A percentile compares a stretch with the other conserved stretches of the same genome.
Conservation (phyloP, 164 flowering plant species). For the Umbellularia californica region DNA sequence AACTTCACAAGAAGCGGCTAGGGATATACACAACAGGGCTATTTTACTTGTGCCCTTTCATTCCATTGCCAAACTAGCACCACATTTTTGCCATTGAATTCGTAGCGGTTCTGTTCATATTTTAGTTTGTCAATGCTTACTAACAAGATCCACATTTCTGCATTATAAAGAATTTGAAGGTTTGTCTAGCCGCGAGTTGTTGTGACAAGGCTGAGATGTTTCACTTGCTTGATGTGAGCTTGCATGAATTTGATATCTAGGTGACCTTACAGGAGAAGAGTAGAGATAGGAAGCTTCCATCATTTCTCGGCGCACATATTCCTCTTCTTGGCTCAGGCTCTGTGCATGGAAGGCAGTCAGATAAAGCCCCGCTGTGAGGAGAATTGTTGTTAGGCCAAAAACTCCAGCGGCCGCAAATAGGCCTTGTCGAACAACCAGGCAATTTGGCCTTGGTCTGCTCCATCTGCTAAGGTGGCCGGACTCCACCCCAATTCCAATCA, state of each 20-base stretch:
- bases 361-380: constrained; percentile 63
- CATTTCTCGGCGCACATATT: constrained; percentile 39
- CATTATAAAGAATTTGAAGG: not conserved
- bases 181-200: constrained; percentile 1
- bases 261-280: constrained; percentile 63
- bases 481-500: constrained; percentile 76
- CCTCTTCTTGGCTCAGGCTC: constrained; percentile 34
- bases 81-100: not conserved
- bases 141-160: not conserved
- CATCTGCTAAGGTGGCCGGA: constrained; percentile 74
- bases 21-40: not conserved
- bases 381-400: constrained; percentile 53
- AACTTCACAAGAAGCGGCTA: not conserved
- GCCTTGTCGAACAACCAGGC: constrained; percentile 54
- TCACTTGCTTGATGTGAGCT: constrained; percentile 12
- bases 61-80: not conserved
- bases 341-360: constrained; percentile 59
- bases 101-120: not conserved
- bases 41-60: too few relatives aligned
- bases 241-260: constrained; percentile 19
- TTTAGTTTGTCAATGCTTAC: too few relatives aligned
- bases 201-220: not conserved
- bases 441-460: constrained; percentile 44
- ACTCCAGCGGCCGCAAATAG: constrained; percentile 76
- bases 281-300: constrained; percentile 46